Evolutionary conservation across 2,329 filamentous ascomycete genomes (phyloP), one percentile per base, ranked within the genome.

Genomic region (Elsinoe necatrix): DNA sequence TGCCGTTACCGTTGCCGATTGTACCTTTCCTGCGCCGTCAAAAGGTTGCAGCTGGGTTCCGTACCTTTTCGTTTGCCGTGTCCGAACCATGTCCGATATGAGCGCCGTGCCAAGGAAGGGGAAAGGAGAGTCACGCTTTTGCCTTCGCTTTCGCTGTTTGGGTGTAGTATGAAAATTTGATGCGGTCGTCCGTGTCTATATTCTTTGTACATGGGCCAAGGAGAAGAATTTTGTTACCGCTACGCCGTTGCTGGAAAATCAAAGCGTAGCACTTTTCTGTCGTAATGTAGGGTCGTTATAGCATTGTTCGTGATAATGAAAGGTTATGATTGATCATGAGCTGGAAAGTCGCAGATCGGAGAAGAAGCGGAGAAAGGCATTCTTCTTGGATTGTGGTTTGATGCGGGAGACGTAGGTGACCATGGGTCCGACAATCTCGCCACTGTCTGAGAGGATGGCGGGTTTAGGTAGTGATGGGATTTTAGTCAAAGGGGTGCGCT

Each of bases 341-440:
- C 37, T 47, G 16, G 54, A 47, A 5, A 57, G 56, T 31, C 59
- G 57, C 21, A 61, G 64, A 58, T 67, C 66, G 23, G 67, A 69
- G 61, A 70, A 69, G 57, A 70, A 63, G 37, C 63, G 65, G 50
- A 69, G 59, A 43, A 70, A 64, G 4, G 63, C 63, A 4, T 64
- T 62, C 55, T 62, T 64, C 57, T 65, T 66, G n/a, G 58, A 58
- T 48, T 61, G 61, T 12, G 61, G 64, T 55, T 66, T 65, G 29
- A 68, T 65, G 59, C 66, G 66, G 29, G 66, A 65, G 18, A 56
- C 54, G 55, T 69, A 69, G 61, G 73, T 79, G 63, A 83, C 82
- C 91, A 96, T 95, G 5, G 91, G 91, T 1, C 91, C 91, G 43
- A 96, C 89, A 67, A 96, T 95, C 69, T 95, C 91, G 64, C 91